These are phyloP conservation scores for Aspergillus sp. DNA, from an alignment of 2,329 filamentous ascomycete species.

Conservation along the genomic window DNA sequence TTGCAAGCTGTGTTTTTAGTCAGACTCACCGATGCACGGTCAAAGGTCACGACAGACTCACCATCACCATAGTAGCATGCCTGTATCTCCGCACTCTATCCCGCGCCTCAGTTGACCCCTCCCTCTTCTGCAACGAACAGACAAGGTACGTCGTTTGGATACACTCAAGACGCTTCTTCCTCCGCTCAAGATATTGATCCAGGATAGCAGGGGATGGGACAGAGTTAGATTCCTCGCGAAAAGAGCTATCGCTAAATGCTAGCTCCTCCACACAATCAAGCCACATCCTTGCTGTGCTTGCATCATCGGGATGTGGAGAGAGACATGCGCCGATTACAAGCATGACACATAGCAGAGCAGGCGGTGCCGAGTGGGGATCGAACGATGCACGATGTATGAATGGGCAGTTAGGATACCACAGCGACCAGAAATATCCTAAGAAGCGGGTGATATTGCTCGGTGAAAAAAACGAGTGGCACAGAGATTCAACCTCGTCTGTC, in stretches of 20 bases:
- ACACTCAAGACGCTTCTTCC: slow-evolving; percentile 18
- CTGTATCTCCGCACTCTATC: slow-evolving; percentile 21
- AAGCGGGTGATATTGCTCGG: slow-evolving; percentile 22
- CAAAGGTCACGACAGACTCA: slow-evolving; percentile 1
- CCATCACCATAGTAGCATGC: slow-evolving; percentile 24
- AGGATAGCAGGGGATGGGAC: neutral
- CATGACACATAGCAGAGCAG: slow-evolving; percentile 26
- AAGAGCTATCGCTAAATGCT: slow-evolving; percentile 18
- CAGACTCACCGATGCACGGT: neutral
- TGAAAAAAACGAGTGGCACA: slow-evolving; percentile 21
- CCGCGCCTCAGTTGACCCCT: slow-evolving; percentile 22
- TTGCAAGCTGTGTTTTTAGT: slow-evolving; percentile 13
- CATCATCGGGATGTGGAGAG: slow-evolving; percentile 19
- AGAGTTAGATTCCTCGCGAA: slow-evolving; percentile 1
- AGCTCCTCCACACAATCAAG: slow-evolving; percentile 23
- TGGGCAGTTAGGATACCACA: slow-evolving; percentile 32
- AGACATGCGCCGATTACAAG: slow-evolving; percentile 28
- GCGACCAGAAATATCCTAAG: slow-evolving; percentile 27
- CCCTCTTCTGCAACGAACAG: slow-evolving; percentile 25
- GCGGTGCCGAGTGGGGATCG: slow-evolving; percentile 11
- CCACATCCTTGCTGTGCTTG: slow-evolving; percentile 16
- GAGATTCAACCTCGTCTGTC: slow-evolving; percentile 7
- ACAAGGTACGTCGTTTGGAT: slow-evolving; percentile 27
- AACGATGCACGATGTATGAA: slow-evolving; percentile 30
- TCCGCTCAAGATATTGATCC: neutral